Evolutionary conservation across 2,329 filamentous ascomycete genomes (phyloP).

Genomic region (Mariannaea elegans): DNA sequence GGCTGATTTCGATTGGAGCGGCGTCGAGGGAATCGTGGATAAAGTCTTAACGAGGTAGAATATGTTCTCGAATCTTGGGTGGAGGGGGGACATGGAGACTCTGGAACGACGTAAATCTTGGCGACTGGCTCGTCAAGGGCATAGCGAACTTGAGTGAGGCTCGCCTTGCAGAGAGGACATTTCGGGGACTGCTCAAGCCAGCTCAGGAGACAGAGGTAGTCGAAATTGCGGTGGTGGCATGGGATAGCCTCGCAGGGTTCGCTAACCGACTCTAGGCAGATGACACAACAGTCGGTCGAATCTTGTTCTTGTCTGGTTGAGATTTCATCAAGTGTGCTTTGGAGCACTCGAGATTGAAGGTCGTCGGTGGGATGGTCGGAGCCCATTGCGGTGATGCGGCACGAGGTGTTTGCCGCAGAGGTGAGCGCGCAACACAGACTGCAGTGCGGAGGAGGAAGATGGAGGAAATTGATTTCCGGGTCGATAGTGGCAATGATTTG

Average conservation of each 20-base stretch:
- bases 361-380: constrained; percentile 40
- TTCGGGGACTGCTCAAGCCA: constrained; percentile 79
- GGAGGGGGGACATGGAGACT: constrained; percentile 48
- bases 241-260: constrained; percentile 77
- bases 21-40: constrained; percentile 9
- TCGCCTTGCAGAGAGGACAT: constrained; percentile 81
- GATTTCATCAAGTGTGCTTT: constrained; percentile 55
- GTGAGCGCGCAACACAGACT: too few species aligned
- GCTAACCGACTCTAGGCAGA: constrained; percentile 81
- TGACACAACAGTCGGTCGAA: constrained; percentile 71
- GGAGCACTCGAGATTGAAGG: constrained; percentile 53
- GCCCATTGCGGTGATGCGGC: constrained; percentile 34
- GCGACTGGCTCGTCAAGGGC: constrained; percentile 60
- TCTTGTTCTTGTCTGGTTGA: constrained; percentile 38
- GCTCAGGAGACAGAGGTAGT: constrained; percentile 83
- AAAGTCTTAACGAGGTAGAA: constrained; percentile 3
- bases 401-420: neutral
- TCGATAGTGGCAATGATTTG: neutral
- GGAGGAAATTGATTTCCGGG: neutral
- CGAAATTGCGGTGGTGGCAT: constrained; percentile 83
- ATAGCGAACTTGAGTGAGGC: constrained; percentile 69
- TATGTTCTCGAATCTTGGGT: constrained; percentile 19
- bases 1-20: constrained; percentile 20
- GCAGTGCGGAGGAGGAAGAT: neutral
- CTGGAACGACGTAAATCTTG: constrained; percentile 62